A percentile compares a stretch with the other conserved stretches of the same genome.
Conservation (phyloP, 2,329 filamentous ascomycete genomes). For the Emydomyces testavorans region DNA sequence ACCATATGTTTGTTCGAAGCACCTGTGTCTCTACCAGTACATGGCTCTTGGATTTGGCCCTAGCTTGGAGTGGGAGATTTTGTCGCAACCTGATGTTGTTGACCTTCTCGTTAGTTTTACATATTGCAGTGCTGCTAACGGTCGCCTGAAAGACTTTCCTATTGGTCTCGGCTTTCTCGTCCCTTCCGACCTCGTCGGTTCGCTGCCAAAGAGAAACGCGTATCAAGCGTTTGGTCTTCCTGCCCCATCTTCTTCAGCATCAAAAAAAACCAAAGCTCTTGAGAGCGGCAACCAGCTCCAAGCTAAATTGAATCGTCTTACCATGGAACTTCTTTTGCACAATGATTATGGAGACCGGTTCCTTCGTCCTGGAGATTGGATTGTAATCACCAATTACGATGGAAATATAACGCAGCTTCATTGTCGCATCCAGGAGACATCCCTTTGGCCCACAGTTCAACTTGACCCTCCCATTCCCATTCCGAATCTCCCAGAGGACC, state of each 20-base stretch:
- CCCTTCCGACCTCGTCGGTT: conserved; percentile 4
- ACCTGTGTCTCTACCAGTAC: conserved; percentile 77
- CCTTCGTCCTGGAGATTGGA: conserved; percentile 44
- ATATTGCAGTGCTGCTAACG: conserved; percentile 45
- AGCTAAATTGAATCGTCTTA: conserved; percentile 27
- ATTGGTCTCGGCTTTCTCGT: conserved; percentile 42
- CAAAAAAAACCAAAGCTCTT: not conserved
- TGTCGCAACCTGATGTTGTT: conserved; percentile 67
- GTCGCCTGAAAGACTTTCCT: conserved; percentile 43
- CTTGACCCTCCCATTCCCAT: conserved; percentile 23
- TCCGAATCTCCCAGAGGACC: not conserved
- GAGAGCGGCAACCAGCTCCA: not conserved
- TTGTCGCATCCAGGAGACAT: conserved; percentile 40
- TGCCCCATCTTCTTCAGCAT: too few species aligned
- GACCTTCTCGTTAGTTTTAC: conserved; percentile 77
- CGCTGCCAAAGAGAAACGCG: not conserved
- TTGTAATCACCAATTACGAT: conserved; percentile 28
- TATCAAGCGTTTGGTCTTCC: not conserved
- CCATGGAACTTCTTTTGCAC: conserved; percentile 36
- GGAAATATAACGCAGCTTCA: conserved; percentile 28
- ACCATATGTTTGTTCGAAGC: conserved; percentile 60
- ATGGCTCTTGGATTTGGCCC: conserved; percentile 76
- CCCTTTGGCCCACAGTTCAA: conserved; percentile 36
- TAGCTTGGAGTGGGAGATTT: conserved; percentile 72
- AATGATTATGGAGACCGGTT: conserved; percentile 20